Percentiles rank a stretch among this genome's conserved stretches.
These are phyloP conservation scores for Plasmodium yoelii DNA, from an alignment of 169 alveolate genomes.

Conservation along the genomic window DNA sequence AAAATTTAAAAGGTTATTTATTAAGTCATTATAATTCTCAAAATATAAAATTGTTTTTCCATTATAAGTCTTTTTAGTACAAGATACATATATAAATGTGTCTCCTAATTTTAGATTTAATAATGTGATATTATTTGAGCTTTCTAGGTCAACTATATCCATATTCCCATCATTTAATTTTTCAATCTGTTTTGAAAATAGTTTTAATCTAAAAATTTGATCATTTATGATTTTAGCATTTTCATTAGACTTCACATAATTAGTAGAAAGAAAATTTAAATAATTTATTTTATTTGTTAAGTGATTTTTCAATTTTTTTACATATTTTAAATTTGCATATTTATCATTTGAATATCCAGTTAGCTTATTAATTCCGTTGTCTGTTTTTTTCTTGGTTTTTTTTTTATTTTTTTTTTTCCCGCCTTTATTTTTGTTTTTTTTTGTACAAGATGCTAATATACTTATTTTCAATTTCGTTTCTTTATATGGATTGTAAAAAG, in stretches of 20 bases:
- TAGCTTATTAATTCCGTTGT: too few species aligned
- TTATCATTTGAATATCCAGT: background rate
- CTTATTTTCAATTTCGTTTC: constrained; percentile 51
- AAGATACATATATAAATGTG: constrained; percentile 39
- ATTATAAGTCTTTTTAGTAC: constrained; percentile 59
- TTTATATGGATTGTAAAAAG: constrained; percentile 74
- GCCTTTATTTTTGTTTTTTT: constrained; percentile 10
- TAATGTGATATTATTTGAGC: constrained; percentile 30
- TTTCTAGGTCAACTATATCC: constrained; percentile 38
- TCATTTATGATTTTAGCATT: constrained; percentile 39
- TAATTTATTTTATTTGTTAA: constrained; percentile 53
- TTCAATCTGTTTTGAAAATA: constrained; percentile 58
- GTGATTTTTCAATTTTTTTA: constrained; percentile 11
- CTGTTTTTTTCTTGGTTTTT: background rate
- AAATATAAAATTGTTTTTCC: constrained; percentile 71
- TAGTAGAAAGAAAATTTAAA: constrained; percentile 40
- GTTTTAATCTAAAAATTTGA: constrained; percentile 35
- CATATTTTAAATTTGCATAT: background rate
- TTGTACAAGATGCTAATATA: constrained; percentile 10
- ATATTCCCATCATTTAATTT: constrained; percentile 44
- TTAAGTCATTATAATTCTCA: constrained; percentile 60
- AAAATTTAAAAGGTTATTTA: constrained; percentile 40
- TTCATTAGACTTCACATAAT: constrained; percentile 42
- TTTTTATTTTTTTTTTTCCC: constrained; percentile 10
- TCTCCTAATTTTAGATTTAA: constrained; percentile 36